Evolutionary conservation across 176 grass and related monocot genomes (phyloP).

Genomic region (Aegilops bicornis): DNA sequence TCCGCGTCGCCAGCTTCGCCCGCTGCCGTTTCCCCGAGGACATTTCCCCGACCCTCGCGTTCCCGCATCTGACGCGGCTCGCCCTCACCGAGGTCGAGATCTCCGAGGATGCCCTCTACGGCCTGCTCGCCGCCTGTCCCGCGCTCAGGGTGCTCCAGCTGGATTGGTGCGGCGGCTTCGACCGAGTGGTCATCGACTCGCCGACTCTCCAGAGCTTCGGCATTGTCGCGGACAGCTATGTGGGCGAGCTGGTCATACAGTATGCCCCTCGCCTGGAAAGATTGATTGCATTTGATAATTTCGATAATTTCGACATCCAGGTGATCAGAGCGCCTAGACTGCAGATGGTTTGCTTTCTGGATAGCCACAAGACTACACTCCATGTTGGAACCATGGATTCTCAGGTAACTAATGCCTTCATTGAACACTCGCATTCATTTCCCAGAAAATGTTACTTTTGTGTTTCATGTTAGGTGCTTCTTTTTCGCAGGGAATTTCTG

Average conservation of each 20-base stretch:
- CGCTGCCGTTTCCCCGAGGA: not conserved
- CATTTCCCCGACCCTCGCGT: not conserved
- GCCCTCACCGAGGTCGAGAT: not conserved
- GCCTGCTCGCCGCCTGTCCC: not conserved
- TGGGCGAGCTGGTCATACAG: not conserved
- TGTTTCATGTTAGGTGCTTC: not conserved
- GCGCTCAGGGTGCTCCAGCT: not conserved
- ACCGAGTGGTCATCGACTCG: not conserved
- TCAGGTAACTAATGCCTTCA: not conserved
- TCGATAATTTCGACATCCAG: not conserved
- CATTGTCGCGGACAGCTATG: not conserved
- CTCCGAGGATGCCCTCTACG: not conserved
- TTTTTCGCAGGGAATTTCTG: not conserved
- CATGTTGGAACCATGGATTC: not conserved
- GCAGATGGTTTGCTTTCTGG: not conserved
- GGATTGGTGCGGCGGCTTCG: not conserved
- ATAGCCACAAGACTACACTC: not conserved
- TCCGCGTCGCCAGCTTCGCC: not conserved
- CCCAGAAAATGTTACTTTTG: not conserved
- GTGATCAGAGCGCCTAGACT: not conserved
- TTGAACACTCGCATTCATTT: not conserved
- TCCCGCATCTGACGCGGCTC: not conserved
- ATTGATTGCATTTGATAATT: not conserved
- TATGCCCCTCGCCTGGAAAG: conserved; percentile 12
- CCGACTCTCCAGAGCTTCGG: not conserved